phyloP scores from a whole-genome alignment of 305 asterid genomes.

The Ajuga reptans region DNA sequence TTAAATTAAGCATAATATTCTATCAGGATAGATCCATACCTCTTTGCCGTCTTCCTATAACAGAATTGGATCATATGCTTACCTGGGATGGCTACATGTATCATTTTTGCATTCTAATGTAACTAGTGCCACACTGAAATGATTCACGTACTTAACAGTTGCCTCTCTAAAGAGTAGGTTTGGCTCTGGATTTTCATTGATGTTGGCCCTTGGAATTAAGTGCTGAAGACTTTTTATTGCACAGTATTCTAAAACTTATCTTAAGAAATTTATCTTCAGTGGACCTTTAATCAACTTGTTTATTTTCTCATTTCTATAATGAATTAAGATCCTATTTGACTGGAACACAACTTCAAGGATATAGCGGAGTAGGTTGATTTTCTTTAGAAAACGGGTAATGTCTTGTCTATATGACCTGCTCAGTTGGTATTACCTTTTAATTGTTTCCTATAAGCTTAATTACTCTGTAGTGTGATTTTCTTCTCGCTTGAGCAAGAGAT shows the following conservation, averaged over 20 bases:
- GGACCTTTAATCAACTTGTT: constrained; percentile 4
- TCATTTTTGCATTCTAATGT: constrained; percentile 10
- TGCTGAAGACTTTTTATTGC: not conserved
- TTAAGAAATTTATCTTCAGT: not conserved
- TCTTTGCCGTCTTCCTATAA: not conserved
- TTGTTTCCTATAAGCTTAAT: not conserved
- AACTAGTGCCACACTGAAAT: not conserved
- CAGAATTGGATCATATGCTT: constrained; percentile 2
- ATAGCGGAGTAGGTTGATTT: not conserved
- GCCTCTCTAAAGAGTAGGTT: not conserved
- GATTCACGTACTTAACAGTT: not conserved
- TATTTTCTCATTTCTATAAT: not conserved
- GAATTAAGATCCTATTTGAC: constrained; percentile 4
- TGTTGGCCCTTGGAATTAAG: not conserved
- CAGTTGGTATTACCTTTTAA: not conserved
- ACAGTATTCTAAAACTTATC: not conserved
- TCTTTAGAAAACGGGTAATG: not conserved
- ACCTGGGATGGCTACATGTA: not conserved
- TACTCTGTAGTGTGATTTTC: constrained; percentile 4
- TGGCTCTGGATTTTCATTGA: not conserved
- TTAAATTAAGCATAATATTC: constrained; percentile 16
- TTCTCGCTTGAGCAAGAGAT: not conserved
- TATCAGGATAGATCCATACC: not conserved
- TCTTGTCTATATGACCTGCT: not conserved
- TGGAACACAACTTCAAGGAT: not conserved